Percentiles rank a stretch among this genome's conserved stretches.
Evolutionary conservation across 2,329 filamentous ascomycete species (phyloP).

Genomic region (Lojkania enalia): DNA sequence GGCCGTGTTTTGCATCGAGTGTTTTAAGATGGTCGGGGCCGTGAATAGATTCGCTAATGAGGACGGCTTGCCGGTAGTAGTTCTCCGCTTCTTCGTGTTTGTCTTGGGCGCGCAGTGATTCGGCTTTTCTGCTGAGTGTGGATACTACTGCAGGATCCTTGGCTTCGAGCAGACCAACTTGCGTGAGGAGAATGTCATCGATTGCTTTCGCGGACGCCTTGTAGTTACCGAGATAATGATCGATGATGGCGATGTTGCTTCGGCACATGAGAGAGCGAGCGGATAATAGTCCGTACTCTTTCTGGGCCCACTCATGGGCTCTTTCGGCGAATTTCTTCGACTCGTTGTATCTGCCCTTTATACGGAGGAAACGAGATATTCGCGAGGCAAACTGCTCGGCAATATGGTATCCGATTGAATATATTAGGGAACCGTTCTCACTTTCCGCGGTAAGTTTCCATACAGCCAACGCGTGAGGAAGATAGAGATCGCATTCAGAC

Average conservation of each 20-base stretch:
- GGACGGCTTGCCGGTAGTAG: conserved; percentile 5
- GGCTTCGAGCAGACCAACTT: conserved; percentile 1
- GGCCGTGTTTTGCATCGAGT: conserved; percentile 7
- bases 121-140: not conserved
- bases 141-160: conserved; percentile 1
- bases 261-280: not conserved
- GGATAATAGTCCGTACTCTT: not conserved
- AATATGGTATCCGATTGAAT: not conserved
- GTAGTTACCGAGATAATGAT: conserved; percentile 5
- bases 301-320: not conserved
- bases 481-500: not conserved
- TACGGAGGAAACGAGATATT: conserved; percentile 1
- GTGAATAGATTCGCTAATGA: conserved; percentile 1
- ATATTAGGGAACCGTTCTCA: not conserved
- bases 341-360: too few species aligned
- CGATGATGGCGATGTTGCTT: conserved; percentile 1
- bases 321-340: too few species aligned
- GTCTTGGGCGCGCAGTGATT: conserved; percentile 7
- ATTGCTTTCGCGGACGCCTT: not conserved
- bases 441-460: not conserved
- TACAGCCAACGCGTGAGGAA: conserved; percentile 6
- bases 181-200: not conserved
- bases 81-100: conserved; percentile 3
- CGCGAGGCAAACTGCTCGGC: conserved; percentile 4
- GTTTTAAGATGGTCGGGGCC: not conserved